phyloP scores from a whole-genome alignment of 208 protist genomes.

The Strigomonas culicis region DNA sequence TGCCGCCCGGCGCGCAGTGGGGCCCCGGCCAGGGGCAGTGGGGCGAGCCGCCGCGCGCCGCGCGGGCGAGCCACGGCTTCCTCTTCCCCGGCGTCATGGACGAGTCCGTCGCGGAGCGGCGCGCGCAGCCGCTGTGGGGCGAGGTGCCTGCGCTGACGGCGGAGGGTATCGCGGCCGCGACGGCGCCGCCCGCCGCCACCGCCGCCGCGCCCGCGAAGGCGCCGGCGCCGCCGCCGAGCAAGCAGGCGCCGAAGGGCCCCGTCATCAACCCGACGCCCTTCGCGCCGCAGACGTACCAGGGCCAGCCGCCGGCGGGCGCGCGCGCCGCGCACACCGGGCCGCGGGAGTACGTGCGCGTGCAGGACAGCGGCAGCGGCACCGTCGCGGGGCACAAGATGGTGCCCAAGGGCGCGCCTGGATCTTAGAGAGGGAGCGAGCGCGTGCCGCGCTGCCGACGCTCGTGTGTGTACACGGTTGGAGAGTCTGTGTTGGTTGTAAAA shows the following conservation, averaged over 20 bases:
- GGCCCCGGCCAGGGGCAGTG: slow-evolving; percentile 95
- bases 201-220: background rate
- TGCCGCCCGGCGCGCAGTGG: slow-evolving; percentile 95
- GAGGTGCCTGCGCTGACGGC: slow-evolving; percentile 17
- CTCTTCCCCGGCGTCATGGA: slow-evolving; percentile 85
- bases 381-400: slow-evolving; percentile 42
- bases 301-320: slow-evolving; percentile 25
- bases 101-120: slow-evolving; percentile 41
- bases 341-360: slow-evolving; percentile 80
- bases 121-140: slow-evolving; percentile 17
- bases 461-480: too few relatives aligned
- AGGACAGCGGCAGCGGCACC: slow-evolving; percentile 37
- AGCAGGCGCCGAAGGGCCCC: slow-evolving; percentile 5
- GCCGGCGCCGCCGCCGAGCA: background rate
- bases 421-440: slow-evolving; percentile 14
- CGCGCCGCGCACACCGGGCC: slow-evolving; percentile 26
- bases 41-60: slow-evolving; percentile 94
- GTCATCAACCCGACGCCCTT: slow-evolving; percentile 67
- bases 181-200: slow-evolving; percentile 3
- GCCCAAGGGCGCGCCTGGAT: slow-evolving; percentile 25
- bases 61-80: slow-evolving; percentile 63
- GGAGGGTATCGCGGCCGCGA: background rate
- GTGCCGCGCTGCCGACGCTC: background rate
- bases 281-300: slow-evolving; percentile 58
- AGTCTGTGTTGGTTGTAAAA: background rate